phyloP scores from a whole-genome alignment of 2,329 filamentous ascomycete species.

The Aspergillus oerlinghausenensis region DNA sequence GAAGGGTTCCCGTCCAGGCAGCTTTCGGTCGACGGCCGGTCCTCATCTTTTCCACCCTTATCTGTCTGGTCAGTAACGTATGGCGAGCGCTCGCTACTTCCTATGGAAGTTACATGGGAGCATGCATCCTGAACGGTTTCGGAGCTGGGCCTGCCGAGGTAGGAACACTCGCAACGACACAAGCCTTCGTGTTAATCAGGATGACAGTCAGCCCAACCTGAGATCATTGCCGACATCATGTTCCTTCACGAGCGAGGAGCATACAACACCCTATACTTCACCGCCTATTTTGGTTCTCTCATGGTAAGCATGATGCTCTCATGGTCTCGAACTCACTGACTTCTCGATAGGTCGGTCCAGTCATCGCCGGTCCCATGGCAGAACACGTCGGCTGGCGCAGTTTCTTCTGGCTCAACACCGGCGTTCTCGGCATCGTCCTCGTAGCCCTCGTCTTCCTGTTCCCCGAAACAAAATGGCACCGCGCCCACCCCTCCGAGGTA shows the following conservation, averaged over 20 bases:
- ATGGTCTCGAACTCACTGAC: not conserved
- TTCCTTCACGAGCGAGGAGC: conserved; percentile 62
- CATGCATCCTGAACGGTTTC: conserved; percentile 57
- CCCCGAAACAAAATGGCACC: conserved; percentile 59
- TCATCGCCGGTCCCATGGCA: conserved; percentile 58
- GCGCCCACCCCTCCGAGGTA: conserved; percentile 32
- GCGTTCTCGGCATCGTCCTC: conserved; percentile 46
- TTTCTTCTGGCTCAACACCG: conserved; percentile 65
- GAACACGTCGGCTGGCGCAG: conserved; percentile 55
- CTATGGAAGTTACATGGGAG: conserved; percentile 62
- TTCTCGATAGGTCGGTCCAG: conserved; percentile 40
- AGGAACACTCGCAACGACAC: not conserved
- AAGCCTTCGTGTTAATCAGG: not conserved
- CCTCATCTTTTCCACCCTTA: conserved; percentile 48
- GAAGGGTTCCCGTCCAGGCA: conserved; percentile 52
- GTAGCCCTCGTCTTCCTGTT: conserved; percentile 56
- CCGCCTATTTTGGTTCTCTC: conserved; percentile 58
- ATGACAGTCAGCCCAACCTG: conserved; percentile 53
- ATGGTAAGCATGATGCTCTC: conserved; percentile 41
- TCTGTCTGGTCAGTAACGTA: conserved; percentile 51
- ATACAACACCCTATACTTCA: conserved; percentile 60
- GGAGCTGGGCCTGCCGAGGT: conserved; percentile 57
- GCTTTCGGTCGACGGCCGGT: conserved; percentile 54
- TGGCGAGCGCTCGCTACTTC: conserved; percentile 56
- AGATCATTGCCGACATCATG: conserved; percentile 61